phyloP scores from a whole-genome alignment of 192 early-diverging fungal genomes.

The Coemansia sp. region DNA sequence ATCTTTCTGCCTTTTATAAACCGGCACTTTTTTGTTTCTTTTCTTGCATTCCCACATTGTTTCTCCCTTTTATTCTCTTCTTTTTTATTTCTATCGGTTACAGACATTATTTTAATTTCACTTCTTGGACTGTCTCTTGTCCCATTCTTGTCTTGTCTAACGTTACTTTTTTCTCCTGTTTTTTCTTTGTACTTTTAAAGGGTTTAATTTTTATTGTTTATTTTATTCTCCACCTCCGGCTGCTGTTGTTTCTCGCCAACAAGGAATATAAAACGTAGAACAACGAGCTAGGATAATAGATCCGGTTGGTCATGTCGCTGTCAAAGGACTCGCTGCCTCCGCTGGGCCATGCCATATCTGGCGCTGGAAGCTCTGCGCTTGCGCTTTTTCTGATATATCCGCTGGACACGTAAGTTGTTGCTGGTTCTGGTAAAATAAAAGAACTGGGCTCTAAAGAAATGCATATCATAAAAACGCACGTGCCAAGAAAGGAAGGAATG shows the following conservation, averaged over 20 bases:
- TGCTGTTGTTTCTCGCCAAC: too few relatives aligned
- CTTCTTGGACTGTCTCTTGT: not conserved
- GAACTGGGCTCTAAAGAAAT: too few relatives aligned
- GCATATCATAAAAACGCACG: too few relatives aligned
- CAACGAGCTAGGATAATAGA: not conserved
- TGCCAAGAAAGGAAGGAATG: too few relatives aligned
- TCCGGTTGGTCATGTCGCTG: conserved; percentile 17
- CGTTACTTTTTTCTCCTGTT: not conserved
- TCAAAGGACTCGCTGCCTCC: conserved; percentile 66
- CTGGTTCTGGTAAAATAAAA: too few relatives aligned
- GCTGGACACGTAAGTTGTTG: conserved; percentile 68
- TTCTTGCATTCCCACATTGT: not conserved
- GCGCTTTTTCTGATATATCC: conserved; percentile 92
- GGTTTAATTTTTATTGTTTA: not conserved
- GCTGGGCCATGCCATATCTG: conserved; percentile 89
- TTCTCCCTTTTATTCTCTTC: not conserved
- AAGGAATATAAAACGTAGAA: not conserved
- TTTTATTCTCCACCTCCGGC: not conserved
- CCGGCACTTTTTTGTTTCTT: not conserved
- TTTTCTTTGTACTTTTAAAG: not conserved
- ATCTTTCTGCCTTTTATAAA: not conserved
- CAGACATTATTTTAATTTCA: not conserved
- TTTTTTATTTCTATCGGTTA: not conserved
- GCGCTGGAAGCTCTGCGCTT: conserved; percentile 87
- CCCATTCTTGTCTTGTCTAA: not conserved